Evolutionary conservation across 1,139 yeast genomes (phyloP), one percentile per base, ranked within the genome.

Genomic region (Taphrina pruni): DNA sequence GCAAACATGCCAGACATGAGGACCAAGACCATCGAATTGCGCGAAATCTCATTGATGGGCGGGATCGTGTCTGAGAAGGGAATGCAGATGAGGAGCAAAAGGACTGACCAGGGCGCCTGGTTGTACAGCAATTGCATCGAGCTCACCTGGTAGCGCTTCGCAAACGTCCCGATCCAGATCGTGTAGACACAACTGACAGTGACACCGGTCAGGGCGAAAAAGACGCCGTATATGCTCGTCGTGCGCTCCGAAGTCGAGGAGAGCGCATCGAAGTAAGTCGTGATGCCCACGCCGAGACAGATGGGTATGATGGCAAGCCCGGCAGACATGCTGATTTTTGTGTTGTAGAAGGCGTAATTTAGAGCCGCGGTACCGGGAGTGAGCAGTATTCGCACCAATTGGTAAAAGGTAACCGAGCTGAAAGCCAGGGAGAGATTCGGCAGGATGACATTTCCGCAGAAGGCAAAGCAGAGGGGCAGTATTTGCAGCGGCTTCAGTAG

Each of bases 11-110:
- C 69, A 8, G 69, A 65, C 57, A 65, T 38, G 43, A 57, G 58
- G 7, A 65, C 64, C n/a, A 65, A 41, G 12, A 46, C 38, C 61
- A 54, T 55, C 38, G 67, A 54, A 20, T 43, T 46, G 14, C 56
- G 56, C 50, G 64, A 56, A 45, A 56, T 43, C 38, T 65, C 64
- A 21, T n/a, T 43, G 8, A 65, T 9, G 4, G 64, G 51, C 9
- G 69, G 69, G 35, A 65, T 35, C 20, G 69, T 65, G 61, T 65
- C 69, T 21, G 57, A 48, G 17, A 65, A 65, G 9, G 69, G 69
- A 5, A 57, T 57, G 32, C 62, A 57, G 41, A 56, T 51, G 35
- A 65, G 43, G 11, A 65, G 57, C 52, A 65, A 46, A 6, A 65
- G 21, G 0, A 57, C 69, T 9, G 69, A 65, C 64, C 62, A 57